Percentiles rank a stretch among this genome's conserved stretches.
These are phyloP conservation scores for Dionaea muscipula DNA, from an alignment of 179 eudicot species.

Conservation along the genomic window DNA sequence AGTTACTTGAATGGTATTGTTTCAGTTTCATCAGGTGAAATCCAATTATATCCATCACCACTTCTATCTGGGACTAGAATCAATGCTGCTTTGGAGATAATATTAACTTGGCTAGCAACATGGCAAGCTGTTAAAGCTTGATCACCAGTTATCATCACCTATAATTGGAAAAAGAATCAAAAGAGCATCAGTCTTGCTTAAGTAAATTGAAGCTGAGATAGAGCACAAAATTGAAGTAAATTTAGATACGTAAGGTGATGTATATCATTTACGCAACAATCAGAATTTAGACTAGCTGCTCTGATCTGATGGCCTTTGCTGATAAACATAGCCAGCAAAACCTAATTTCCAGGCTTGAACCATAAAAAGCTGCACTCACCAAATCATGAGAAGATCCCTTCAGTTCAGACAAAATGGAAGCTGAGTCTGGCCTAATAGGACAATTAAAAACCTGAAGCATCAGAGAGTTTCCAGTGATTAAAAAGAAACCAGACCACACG, in stretches of 20 bases:
- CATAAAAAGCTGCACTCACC: constrained; percentile 36
- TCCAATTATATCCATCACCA: constrained; percentile 52
- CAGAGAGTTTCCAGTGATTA: constrained; percentile 1
- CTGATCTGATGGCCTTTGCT: no score
- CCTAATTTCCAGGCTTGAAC: no score
- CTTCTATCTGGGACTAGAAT: constrained; percentile 43
- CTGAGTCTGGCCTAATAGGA: constrained; percentile 91
- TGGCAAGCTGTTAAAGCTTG: constrained; percentile 98
- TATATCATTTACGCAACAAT: no score
- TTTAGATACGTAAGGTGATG: no score
- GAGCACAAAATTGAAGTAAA: no score
- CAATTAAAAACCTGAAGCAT: constrained; percentile 73
- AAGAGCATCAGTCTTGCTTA: no score
- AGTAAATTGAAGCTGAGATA: no score
- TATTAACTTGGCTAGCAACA: constrained; percentile 94
- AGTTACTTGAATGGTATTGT: constrained; percentile 46
- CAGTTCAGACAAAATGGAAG: constrained; percentile 65
- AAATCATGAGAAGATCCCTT: constrained; percentile 83
- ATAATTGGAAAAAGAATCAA: not conserved
- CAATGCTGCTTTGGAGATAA: constrained; percentile 61
- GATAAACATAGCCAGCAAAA: no score
- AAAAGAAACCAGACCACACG: not conserved
- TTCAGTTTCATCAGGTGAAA: constrained; percentile 84
- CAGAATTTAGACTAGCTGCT: no score
- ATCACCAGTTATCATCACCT: constrained; percentile 98